Conservation (phyloP, 768 basidiomycete species). For the Mrakia gelida region DNA sequence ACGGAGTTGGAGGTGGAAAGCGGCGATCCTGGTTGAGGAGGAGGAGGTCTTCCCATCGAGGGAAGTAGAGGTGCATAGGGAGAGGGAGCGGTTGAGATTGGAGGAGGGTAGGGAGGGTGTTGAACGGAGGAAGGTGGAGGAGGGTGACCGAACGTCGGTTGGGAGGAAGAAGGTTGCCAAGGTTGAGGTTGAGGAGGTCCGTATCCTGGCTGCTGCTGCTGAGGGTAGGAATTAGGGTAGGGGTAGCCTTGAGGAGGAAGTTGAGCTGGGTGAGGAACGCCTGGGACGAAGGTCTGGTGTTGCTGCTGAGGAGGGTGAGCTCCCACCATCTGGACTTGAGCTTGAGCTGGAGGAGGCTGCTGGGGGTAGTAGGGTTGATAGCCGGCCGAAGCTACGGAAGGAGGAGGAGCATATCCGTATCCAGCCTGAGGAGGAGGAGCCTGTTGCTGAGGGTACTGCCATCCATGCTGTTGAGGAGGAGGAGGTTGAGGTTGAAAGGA, state of each 20-base stretch:
- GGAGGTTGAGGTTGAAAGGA: neutral
- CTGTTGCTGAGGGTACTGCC: neutral
- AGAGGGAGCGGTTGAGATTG: neutral
- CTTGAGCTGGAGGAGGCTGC: slow-evolving; percentile 2
- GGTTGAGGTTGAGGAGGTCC: neutral
- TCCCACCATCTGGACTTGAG: neutral
- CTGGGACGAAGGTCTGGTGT: neutral
- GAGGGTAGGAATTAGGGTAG: neutral
- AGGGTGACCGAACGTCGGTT: neutral
- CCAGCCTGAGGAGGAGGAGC: neutral
- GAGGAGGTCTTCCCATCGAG: neutral
- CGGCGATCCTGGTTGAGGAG: neutral
- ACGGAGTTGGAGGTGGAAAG: neutral
- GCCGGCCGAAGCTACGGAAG: neutral
- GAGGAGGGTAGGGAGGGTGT: neutral
- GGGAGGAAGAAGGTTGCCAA: neutral
- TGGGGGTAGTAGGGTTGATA: neutral
- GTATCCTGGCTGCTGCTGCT: neutral
- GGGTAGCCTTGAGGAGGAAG: neutral
- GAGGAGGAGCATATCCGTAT: neutral
- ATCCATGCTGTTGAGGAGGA: neutral
- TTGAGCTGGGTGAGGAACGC: neutral
- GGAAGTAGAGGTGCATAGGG: neutral
- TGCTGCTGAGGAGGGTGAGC: neutral
- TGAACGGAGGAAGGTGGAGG: neutral